phyloP scores from a whole-genome alignment of 768 basidiomycete genomes.

The Lyophyllum semitale region DNA sequence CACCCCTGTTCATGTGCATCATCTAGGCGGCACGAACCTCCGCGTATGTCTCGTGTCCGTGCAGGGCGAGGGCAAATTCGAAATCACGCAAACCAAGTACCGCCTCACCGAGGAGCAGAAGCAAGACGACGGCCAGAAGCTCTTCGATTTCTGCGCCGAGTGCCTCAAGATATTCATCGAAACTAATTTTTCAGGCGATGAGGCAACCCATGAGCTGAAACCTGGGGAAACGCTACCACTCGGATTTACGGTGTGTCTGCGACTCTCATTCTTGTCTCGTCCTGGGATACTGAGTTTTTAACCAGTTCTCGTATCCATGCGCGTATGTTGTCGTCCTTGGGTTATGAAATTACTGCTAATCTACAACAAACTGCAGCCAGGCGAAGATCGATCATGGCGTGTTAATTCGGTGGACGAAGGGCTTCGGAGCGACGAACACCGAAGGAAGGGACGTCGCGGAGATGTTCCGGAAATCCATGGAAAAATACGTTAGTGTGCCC shows the following conservation, averaged over 20 bases:
- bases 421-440: conserved; percentile 89
- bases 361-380: conserved; percentile 66
- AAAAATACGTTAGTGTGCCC: conserved; percentile 74
- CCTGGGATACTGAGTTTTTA: neutral
- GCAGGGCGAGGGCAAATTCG: conserved; percentile 93
- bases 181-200: conserved; percentile 58
- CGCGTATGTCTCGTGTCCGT: conserved; percentile 96
- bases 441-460: conserved; percentile 92
- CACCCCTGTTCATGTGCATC: neutral
- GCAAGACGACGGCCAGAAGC: conserved; percentile 91
- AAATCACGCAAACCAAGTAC: conserved; percentile 97
- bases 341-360: neutral
- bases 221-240: conserved; percentile 70
- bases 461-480: conserved; percentile 87
- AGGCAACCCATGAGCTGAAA: conserved; percentile 48
- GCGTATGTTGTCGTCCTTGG: conserved; percentile 50
- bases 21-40: conserved; percentile 89
- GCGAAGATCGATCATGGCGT: conserved; percentile 90
- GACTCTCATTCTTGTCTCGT: too few species aligned
- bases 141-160: conserved; percentile 98
- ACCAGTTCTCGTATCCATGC: conserved; percentile 93
- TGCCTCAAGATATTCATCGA: conserved; percentile 88
- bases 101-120: conserved; percentile 97
- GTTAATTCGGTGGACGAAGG: conserved; percentile 99
- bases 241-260: conserved; percentile 83